These are phyloP conservation scores for Paxillus involutus DNA, from an alignment of 768 basidiomycete genomes.

Conservation along the genomic window DNA sequence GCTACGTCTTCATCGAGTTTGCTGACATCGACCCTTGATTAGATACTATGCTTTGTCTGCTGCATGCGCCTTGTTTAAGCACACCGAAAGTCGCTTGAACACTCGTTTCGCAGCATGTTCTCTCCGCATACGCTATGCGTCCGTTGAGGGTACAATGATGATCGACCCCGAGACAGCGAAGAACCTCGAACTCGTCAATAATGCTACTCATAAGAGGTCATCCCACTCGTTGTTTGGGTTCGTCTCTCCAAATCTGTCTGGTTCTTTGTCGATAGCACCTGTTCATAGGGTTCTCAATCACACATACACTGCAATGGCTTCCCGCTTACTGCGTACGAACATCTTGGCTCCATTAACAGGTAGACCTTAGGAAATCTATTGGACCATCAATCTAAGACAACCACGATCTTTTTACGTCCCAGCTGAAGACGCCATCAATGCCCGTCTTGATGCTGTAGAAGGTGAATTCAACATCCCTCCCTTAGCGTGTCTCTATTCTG, in stretches of 20 bases:
- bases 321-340: slow-evolving; percentile 74
- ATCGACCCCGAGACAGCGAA: slow-evolving; percentile 87
- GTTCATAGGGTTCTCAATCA: slow-evolving; percentile 63
- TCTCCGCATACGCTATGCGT: slow-evolving; percentile 70
- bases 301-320: slow-evolving; percentile 89
- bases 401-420: background rate
- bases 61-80: slow-evolving; percentile 83
- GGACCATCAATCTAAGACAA: background rate
- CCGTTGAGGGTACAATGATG: slow-evolving; percentile 91
- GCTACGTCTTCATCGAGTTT: background rate
- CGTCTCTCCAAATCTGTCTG: background rate
- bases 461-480: slow-evolving; percentile 38
- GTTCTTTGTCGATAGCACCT: background rate
- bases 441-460: slow-evolving; percentile 85
- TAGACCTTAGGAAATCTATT: slow-evolving; percentile 20
- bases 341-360: slow-evolving; percentile 82
- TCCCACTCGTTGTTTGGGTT: slow-evolving; percentile 81
- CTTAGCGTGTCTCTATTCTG: background rate
- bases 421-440: slow-evolving; percentile 59
- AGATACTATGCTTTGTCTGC: slow-evolving; percentile 93
- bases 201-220: slow-evolving; percentile 65
- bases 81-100: slow-evolving; percentile 69
- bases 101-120: slow-evolving; percentile 69
- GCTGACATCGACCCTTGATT: slow-evolving; percentile 5
- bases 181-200: slow-evolving; percentile 88